Conservation (phyloP, 73 alveolate genomes). For the Diophrys sp. region DNA sequence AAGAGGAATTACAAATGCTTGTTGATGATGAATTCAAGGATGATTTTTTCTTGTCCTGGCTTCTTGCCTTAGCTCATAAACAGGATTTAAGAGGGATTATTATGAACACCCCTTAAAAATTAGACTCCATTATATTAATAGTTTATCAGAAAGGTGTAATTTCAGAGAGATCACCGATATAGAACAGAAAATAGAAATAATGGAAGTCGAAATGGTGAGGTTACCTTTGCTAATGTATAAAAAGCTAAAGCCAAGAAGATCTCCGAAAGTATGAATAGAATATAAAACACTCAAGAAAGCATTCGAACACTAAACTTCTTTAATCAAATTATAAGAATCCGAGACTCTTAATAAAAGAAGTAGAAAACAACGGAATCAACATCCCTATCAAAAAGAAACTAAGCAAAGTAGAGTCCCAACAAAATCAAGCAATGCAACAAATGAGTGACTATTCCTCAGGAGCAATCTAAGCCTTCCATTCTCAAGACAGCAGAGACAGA, state of each 20-base stretch:
- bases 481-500: constrained; percentile 7
- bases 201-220: constrained; percentile 14
- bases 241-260: constrained; percentile 33
- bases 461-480: constrained; percentile 11
- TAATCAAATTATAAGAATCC: constrained; percentile 33
- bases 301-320: constrained; percentile 27
- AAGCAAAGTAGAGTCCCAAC: constrained; percentile 33
- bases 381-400: constrained; percentile 10
- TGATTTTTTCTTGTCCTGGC: too few relatives aligned
- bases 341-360: constrained; percentile 32
- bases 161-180: too few relatives aligned
- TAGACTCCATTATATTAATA: too few relatives aligned
- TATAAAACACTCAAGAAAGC: constrained; percentile 13
- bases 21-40: too few relatives aligned
- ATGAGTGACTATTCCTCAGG: constrained; percentile 22
- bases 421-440: constrained; percentile 26
- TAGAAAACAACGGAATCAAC: constrained; percentile 12
- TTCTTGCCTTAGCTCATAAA: too few relatives aligned
- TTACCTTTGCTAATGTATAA: constrained; percentile 9
- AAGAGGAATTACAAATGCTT: too few relatives aligned
- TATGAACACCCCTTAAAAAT: too few relatives aligned
- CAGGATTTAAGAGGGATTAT: too few relatives aligned
- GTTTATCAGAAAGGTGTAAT: too few relatives aligned
- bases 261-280: constrained; percentile 20
- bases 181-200: constrained; percentile 9